phyloP scores from a whole-genome alignment of 371 early-diverging fungal species.

The Paraphysoderma sedebokerense region DNA sequence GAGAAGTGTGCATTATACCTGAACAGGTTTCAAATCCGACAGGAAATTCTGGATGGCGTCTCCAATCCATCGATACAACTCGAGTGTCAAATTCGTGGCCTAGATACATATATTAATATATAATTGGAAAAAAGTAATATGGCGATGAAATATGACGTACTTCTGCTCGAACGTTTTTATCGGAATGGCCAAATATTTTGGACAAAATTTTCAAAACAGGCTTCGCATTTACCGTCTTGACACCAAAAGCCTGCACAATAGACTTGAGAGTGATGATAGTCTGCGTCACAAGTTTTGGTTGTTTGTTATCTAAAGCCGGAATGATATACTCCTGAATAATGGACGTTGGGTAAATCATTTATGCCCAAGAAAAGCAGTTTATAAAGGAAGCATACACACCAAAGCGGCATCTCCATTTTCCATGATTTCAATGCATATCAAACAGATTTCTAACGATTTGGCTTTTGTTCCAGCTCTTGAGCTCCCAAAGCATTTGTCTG shows the following conservation, averaged over 20 bases:
- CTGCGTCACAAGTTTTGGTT: slow-evolving; percentile 76
- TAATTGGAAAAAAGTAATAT: slow-evolving; percentile 12
- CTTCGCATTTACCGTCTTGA: slow-evolving; percentile 55
- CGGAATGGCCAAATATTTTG: slow-evolving; percentile 79
- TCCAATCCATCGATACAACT: slow-evolving; percentile 66
- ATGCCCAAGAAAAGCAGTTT: neutral
- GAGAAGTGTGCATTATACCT: slow-evolving; percentile 15
- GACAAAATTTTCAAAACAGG: slow-evolving; percentile 66
- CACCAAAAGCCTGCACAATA: slow-evolving; percentile 61
- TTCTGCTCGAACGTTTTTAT: slow-evolving; percentile 82
- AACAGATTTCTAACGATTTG: slow-evolving; percentile 56
- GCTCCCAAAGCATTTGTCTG: slow-evolving; percentile 76
- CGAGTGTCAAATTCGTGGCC: slow-evolving; percentile 49
- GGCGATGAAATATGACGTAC: slow-evolving; percentile 23
- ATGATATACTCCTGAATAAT: neutral
- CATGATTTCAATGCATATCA: slow-evolving; percentile 76
- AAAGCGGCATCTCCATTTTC: slow-evolving; percentile 55
- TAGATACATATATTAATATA: slow-evolving; percentile 7
- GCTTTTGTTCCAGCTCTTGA: slow-evolving; percentile 62
- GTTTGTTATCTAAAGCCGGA: slow-evolving; percentile 48
- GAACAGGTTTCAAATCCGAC: slow-evolving; percentile 41
- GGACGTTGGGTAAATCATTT: neutral
- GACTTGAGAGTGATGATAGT: slow-evolving; percentile 49
- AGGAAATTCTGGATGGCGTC: slow-evolving; percentile 43
- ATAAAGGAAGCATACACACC: slow-evolving; percentile 18